Percentiles rank a stretch among this genome's conserved stretches.
phyloP scores from a whole-genome alignment of 345 rosid species.

The Salix dunnii region DNA sequence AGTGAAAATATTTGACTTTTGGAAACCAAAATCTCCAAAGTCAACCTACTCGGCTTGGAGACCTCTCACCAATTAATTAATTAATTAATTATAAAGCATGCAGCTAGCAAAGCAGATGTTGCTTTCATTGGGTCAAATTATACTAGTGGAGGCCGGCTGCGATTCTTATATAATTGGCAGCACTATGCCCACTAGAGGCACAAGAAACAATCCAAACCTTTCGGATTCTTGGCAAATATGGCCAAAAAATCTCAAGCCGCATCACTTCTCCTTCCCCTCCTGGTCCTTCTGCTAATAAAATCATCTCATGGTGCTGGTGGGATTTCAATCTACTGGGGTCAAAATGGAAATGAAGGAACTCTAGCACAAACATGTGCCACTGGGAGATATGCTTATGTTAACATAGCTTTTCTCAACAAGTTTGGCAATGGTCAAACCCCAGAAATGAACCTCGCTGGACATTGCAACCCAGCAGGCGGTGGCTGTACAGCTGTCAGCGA shows the following conservation, averaged over 20 bases:
- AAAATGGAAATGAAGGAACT: constrained; percentile 35
- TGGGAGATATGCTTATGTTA: constrained; percentile 21
- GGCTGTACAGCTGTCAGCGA: constrained; percentile 16
- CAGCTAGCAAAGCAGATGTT: not conserved
- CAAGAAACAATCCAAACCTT: not conserved
- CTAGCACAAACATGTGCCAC: constrained; percentile 28
- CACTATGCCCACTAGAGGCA: not conserved
- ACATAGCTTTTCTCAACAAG: constrained; percentile 32
- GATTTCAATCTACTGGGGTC: constrained; percentile 36
- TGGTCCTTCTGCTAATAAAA: not conserved
- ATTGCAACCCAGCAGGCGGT: constrained; percentile 24
- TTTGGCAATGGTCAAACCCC: constrained; percentile 31
- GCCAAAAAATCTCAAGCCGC: constrained; percentile 5
- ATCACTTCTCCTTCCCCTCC: constrained; percentile 9
- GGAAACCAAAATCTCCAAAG: not conserved
- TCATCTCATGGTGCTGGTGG: constrained; percentile 22
- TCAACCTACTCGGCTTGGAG: not conserved
- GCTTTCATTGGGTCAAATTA: not conserved
- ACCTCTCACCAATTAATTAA: not conserved
- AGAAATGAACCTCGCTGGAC: constrained; percentile 28
- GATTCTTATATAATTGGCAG: constrained; percentile 1
- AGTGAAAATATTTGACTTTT: not conserved
- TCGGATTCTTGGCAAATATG: not conserved
- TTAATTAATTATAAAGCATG: no score
- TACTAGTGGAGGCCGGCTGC: not conserved